Evolutionary conservation across 129 eudicot species (phyloP).

Genomic region (Flaveria ramosissima): DNA sequence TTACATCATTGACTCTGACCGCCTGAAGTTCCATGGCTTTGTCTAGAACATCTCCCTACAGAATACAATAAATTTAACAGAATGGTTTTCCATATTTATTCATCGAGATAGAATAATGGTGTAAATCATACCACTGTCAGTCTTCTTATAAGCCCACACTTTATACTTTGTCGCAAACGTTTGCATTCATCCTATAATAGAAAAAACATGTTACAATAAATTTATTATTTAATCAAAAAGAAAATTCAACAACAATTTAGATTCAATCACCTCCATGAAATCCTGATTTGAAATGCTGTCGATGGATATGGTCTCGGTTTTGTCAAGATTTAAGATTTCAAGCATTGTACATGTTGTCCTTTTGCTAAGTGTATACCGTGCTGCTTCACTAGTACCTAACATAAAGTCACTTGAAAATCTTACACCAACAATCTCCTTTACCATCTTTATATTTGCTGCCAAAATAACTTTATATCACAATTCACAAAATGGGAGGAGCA

Average conservation of each 20-base stretch:
- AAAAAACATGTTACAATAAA: not conserved
- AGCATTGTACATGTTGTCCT: slow-evolving; percentile 67
- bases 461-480: not conserved
- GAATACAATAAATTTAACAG: slow-evolving; percentile 21
- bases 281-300: slow-evolving; percentile 96
- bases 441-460: not conserved
- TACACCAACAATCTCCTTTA: slow-evolving; percentile 9
- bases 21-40: slow-evolving; percentile 86
- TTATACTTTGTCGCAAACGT: slow-evolving; percentile 93
- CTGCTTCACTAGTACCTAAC: slow-evolving; percentile 77
- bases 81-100: not conserved
- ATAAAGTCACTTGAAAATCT: slow-evolving; percentile 4
- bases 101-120: not conserved
- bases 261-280: slow-evolving; percentile 51
- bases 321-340: slow-evolving; percentile 82
- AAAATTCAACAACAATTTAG: too few relatives aligned
- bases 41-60: slow-evolving; percentile 91
- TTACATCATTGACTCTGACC: slow-evolving; percentile 91
- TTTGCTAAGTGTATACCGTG: slow-evolving; percentile 66
- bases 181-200: slow-evolving; percentile 88
- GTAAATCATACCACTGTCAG: slow-evolving; percentile 76
- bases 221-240: too few relatives aligned
- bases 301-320: slow-evolving; percentile 70
- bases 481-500: too few relatives aligned
- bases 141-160: slow-evolving; percentile 74